Evolutionary conservation across 768 basidiomycete genomes (phyloP), one percentile per base, ranked within the genome.

Genomic region (Phaeotremella fagi): DNA sequence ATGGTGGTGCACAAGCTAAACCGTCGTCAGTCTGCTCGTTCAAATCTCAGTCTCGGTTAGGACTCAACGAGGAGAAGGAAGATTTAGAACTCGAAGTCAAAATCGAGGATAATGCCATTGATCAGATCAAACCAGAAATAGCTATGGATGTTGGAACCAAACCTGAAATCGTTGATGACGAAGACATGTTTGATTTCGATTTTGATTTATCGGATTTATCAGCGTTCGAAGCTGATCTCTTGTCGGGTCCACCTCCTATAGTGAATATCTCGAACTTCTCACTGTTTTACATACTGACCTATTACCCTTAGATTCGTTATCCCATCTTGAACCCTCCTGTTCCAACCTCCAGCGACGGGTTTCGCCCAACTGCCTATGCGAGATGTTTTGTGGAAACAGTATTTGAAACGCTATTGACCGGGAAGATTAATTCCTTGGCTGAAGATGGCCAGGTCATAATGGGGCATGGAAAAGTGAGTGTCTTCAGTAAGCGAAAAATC

Each of bases 171-270:
- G 24, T 44, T 7, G 54, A 28, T 0, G 61, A 61, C 23, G 61
- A 67, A 24, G 16, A 57, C 11, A 5, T 24, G 7, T 63, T 56
- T 53, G 47, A 54, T 11, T 57, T 65, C 22, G 66, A 70, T 28
- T 63, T 65, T 42, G 68, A 70, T 42, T 23, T 70, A 11, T 45
- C 55, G n/a, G 68, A 70, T 46, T 37, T 70, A 14, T 55, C 62
- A n/a, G 59, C 54, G 15, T 49, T 67, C 15, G 56, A 61, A 16
- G 54, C 55, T 16, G 64, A 66, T 3, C 57, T 66, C 18, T 36
- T 62, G 12, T 27, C 57, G 14, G 35, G 31, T n/a, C 57, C 48
- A 36, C 29, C 41, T 15, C 54, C 46, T 20, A 27, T 55, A 18
- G 33, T 42, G 28, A n/a, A 54, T 56, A 43, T 54, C 38, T 64